These are phyloP conservation scores for Leccinum truebloodii DNA, from an alignment of 768 basidiomycete genomes.

Conservation along the genomic window DNA sequence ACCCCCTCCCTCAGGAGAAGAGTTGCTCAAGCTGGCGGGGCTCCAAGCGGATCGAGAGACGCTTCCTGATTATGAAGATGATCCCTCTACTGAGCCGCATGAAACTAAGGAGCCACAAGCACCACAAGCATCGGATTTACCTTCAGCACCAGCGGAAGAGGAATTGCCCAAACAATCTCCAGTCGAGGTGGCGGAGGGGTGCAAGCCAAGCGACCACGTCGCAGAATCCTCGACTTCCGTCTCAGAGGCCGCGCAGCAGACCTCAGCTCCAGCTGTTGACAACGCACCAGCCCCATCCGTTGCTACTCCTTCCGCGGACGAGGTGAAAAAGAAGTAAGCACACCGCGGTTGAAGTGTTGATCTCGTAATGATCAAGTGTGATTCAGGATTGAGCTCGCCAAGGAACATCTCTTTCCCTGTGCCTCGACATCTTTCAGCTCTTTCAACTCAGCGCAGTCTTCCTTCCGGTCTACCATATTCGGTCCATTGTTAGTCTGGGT, in stretches of 20 bases:
- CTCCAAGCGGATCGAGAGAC: constrained; percentile 39
- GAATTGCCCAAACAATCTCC: constrained; percentile 1
- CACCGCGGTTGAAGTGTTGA: neutral
- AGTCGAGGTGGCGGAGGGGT: constrained; percentile 2
- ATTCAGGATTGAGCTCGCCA: constrained; percentile 43
- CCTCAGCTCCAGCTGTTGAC: constrained; percentile 9
- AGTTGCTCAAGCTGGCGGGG: constrained; percentile 55
- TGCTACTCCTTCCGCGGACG: constrained; percentile 13
- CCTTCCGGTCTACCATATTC: constrained; percentile 63
- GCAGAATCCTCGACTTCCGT: neutral
- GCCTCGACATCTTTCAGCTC: constrained; percentile 22
- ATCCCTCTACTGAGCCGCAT: constrained; percentile 20
- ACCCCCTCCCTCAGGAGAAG: constrained; percentile 43
- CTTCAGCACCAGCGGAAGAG: constrained; percentile 1
- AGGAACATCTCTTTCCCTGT: constrained; percentile 50
- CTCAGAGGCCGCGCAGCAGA: constrained; percentile 9
- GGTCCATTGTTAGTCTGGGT: constrained; percentile 55
- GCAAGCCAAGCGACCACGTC: constrained; percentile 3
- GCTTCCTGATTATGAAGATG: constrained; percentile 64
- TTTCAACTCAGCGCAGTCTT: constrained; percentile 30
- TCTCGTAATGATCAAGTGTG: constrained; percentile 7
- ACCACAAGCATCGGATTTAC: constrained; percentile 9
- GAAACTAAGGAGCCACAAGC: constrained; percentile 4
- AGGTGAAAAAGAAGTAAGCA: constrained; percentile 29
- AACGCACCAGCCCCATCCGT: constrained; percentile 11